Percentiles rank a stretch among this genome's conserved stretches.
phyloP scores from a whole-genome alignment of 116 monocot genomes.

The Trichopus zeylanicus region DNA sequence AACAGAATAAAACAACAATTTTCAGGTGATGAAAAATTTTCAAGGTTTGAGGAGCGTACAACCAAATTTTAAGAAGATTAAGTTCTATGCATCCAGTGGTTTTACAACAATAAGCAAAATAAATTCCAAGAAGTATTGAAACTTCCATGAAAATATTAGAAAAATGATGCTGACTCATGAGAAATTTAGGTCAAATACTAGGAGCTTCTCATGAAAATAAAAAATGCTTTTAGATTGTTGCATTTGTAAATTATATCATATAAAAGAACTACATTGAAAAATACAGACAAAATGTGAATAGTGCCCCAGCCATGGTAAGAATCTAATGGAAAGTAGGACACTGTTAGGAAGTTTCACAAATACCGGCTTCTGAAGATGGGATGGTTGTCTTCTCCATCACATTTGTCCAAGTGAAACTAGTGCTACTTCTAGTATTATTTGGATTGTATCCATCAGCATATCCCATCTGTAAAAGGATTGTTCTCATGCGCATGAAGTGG shows the following conservation, averaged over 20 bases:
- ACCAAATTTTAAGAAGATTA: too few relatives aligned
- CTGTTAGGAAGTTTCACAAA: neutral
- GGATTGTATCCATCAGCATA: slow-evolving; percentile 55
- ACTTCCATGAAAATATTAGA: too few relatives aligned
- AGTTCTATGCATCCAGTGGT: too few relatives aligned
- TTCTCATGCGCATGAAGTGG: neutral
- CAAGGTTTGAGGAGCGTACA: neutral
- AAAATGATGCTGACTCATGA: neutral
- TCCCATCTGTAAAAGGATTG: slow-evolving; percentile 46
- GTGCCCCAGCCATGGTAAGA: neutral
- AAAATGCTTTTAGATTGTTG: too few relatives aligned
- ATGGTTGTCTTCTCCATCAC: slow-evolving; percentile 46
- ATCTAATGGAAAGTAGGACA: neutral
- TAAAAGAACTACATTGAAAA: neutral
- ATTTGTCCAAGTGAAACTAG: slow-evolving; percentile 66
- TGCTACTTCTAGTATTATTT: slow-evolving; percentile 44
- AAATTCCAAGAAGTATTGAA: too few relatives aligned
- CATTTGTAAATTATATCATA: neutral
- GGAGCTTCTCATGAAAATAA: neutral
- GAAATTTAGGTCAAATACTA: neutral
- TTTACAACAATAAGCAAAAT: too few relatives aligned
- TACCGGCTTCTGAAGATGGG: slow-evolving; percentile 28
- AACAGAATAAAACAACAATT: too few relatives aligned
- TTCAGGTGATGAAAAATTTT: too few relatives aligned
- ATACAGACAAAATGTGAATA: neutral